These are phyloP conservation scores for Mortierella sp. DNA, from an alignment of 371 early-diverging fungal genomes.

Conservation along the genomic window DNA sequence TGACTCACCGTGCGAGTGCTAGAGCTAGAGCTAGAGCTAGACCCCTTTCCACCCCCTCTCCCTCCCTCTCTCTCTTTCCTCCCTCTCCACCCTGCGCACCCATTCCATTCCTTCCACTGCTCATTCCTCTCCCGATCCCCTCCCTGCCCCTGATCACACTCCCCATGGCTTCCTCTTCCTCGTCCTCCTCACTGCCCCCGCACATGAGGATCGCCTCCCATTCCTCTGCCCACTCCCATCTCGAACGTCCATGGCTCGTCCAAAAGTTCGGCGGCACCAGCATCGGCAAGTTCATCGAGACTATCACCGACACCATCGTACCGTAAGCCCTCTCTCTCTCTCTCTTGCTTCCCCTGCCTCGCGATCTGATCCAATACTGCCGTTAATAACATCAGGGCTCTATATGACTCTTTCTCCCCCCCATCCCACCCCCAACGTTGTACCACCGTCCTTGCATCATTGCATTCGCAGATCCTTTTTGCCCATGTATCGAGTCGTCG, in stretches of 20 bases:
- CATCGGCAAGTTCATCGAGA: slow-evolving; percentile 81
- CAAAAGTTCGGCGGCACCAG: slow-evolving; percentile 93
- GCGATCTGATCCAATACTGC: too few species aligned
- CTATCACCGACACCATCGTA: slow-evolving; percentile 68
- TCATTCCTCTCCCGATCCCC: neutral
- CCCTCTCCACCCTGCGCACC: neutral
- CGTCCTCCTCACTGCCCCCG: neutral
- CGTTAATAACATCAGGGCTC: too few species aligned
- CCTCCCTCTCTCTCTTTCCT: neutral
- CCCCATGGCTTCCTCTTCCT: neutral
- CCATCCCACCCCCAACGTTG: too few species aligned
- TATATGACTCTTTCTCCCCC: too few species aligned
- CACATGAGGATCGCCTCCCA: slow-evolving; percentile 26
- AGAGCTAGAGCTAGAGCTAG: too few species aligned
- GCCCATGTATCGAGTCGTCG: slow-evolving; percentile 73
- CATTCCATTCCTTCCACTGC: neutral
- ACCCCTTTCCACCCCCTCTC: neutral
- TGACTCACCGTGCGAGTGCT: too few species aligned
- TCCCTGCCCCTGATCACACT: neutral
- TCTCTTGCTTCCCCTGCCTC: neutral
- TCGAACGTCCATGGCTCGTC: slow-evolving; percentile 70
- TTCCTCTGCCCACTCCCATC: neutral
- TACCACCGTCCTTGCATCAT: too few species aligned
- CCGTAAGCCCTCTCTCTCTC: slow-evolving; percentile 50
- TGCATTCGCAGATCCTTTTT: slow-evolving; percentile 67